Conservation (phyloP, 352 stramenopile species). For the Phytopythium ostracodes region DNA sequence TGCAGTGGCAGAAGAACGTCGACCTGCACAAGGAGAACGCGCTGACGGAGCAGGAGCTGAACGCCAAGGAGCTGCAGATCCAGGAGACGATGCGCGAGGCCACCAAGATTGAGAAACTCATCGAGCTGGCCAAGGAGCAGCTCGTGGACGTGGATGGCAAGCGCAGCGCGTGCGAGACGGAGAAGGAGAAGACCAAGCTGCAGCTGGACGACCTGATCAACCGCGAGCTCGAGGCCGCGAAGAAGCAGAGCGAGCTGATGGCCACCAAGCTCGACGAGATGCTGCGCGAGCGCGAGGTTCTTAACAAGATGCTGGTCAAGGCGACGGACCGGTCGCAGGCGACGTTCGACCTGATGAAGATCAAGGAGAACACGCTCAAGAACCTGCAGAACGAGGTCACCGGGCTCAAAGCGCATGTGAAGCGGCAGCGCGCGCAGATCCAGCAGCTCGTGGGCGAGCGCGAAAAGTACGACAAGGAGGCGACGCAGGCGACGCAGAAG, state of each 20-base stretch:
- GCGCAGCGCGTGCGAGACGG: conserved; percentile 46
- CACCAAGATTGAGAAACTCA: conserved; percentile 67
- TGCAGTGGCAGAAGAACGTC: conserved; percentile 82
- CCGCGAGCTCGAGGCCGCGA: conserved; percentile 49
- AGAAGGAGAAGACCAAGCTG: conserved; percentile 61
- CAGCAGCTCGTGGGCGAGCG: conserved; percentile 82
- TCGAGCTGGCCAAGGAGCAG: conserved; percentile 70
- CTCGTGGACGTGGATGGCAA: conserved; percentile 64
- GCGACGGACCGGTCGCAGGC: conserved; percentile 73
- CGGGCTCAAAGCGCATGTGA: conserved; percentile 76
- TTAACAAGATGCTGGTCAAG: conserved; percentile 88
- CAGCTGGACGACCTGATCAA: conserved; percentile 70
- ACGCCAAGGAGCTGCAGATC: conserved; percentile 45
- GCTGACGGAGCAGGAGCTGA: conserved; percentile 53
- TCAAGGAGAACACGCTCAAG: conserved; percentile 89
- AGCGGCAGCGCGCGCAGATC: conserved; percentile 73
- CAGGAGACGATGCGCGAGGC: conserved; percentile 53
- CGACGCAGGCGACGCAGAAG: conserved; percentile 65
- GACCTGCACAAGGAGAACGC: conserved; percentile 77
- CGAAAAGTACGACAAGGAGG: conserved; percentile 88
- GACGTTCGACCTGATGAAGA: conserved; percentile 90
- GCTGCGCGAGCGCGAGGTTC: conserved; percentile 67
- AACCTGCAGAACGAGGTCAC: conserved; percentile 90
- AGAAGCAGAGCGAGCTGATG: conserved; percentile 67
- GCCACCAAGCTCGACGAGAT: conserved; percentile 82